Evolutionary conservation across 495 filamentous ascomycete species (phyloP).

Genomic region (Xanthoparmelia taractica): DNA sequence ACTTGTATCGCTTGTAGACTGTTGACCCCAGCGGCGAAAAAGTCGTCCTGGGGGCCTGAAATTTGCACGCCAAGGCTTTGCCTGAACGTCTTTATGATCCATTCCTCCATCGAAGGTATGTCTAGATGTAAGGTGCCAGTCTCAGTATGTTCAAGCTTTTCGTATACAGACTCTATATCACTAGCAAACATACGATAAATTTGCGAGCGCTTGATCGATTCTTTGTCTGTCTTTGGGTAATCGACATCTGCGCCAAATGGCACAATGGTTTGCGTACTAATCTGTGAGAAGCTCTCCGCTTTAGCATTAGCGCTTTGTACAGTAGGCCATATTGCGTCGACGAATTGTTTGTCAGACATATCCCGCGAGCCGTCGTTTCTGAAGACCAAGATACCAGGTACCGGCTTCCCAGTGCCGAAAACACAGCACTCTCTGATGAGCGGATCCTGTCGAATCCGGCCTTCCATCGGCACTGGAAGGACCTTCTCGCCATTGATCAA

Average conservation of each 20-base stretch:
- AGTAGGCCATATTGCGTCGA: constrained; percentile 42
- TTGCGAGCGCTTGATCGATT: constrained; percentile 48
- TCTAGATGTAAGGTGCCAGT: constrained; percentile 33
- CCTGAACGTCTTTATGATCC: constrained; percentile 37
- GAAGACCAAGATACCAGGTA: constrained; percentile 50
- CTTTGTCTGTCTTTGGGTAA: constrained; percentile 49
- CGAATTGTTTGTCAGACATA: constrained; percentile 35
- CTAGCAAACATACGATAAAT: constrained; percentile 42
- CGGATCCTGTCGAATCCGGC: constrained; percentile 43
- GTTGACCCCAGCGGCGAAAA: constrained; percentile 52
- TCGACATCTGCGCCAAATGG: constrained; percentile 35
- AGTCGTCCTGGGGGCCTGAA: constrained; percentile 36
- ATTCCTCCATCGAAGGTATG: constrained; percentile 33
- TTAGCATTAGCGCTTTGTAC: constrained; percentile 43
- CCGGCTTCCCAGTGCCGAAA: constrained; percentile 44
- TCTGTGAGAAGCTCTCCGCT: constrained; percentile 48
- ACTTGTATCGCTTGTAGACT: constrained; percentile 52
- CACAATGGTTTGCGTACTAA: constrained; percentile 48
- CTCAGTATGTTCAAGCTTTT: constrained; percentile 27
- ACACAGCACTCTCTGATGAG: constrained; percentile 51
- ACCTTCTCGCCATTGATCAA: constrained; percentile 65
- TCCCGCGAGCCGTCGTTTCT: constrained; percentile 30
- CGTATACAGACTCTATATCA: constrained; percentile 44
- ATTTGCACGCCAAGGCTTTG: constrained; percentile 38
- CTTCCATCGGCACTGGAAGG: constrained; percentile 56